These are phyloP conservation scores for Phytopythium mirpurense DNA, from an alignment of 352 stramenopile species.

Conservation along the genomic window DNA sequence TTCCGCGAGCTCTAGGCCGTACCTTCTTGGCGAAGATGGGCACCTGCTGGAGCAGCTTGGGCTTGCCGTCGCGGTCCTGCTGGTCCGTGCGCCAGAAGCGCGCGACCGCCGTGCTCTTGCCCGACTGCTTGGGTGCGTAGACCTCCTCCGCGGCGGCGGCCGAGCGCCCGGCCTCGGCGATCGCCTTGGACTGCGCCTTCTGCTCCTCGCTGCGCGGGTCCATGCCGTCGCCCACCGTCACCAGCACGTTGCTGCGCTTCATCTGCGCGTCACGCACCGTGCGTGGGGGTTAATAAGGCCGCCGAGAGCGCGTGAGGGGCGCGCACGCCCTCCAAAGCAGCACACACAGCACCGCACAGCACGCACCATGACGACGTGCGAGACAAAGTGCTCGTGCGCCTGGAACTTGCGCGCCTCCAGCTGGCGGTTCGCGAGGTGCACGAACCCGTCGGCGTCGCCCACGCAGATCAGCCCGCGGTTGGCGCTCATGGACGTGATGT, in stretches of 20 bases:
- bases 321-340: not conserved
- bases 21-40: conserved; percentile 83
- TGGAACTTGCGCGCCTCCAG: conserved; percentile 81
- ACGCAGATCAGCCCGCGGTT: conserved; percentile 85
- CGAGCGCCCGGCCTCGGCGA: conserved; percentile 67
- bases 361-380: conserved; percentile 83
- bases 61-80: conserved; percentile 79
- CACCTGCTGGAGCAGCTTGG: conserved; percentile 83
- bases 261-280: conserved; percentile 65
- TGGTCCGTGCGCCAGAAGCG: conserved; percentile 87
- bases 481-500: conserved; percentile 84
- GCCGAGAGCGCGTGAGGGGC: not conserved
- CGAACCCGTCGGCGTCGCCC: conserved; percentile 75
- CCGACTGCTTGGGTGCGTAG: conserved; percentile 58
- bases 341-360: not conserved
- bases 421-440: conserved; percentile 81
- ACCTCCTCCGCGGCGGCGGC: conserved; percentile 58
- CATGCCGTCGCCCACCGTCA: conserved; percentile 83
- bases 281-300: no score
- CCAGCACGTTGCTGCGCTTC: conserved; percentile 84
- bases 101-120: conserved; percentile 68
- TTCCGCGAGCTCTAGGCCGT: not conserved
- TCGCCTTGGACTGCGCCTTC: conserved; percentile 69
- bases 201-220: conserved; percentile 75
- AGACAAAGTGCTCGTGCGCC: conserved; percentile 83